Base-by-base conservation (phyloP, 352 stramenopile species). In the Pythium volutum region DNA sequence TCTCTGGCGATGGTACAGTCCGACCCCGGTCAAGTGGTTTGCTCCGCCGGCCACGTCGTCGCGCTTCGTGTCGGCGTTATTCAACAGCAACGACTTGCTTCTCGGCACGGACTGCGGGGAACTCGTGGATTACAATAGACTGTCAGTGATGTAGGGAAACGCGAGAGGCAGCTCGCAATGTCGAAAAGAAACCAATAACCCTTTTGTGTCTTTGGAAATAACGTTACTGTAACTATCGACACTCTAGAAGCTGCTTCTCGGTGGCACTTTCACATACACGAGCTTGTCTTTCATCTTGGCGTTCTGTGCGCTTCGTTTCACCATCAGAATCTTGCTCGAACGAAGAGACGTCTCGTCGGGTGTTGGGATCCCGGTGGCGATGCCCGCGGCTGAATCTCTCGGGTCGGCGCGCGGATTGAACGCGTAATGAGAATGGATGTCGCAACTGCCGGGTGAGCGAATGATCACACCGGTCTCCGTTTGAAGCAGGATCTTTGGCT, bases 1-100 rank as follows among this genome's bases (percentile, higher is more conserved):
- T 18, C 45, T 94, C 18, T 96, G 87, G 87, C 71, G 84, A 69
- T 96, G 87, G 87, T 91, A 93, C 62, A 79, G 77, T 23, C 73
- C 84, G 41, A 91, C 89, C 43, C 87, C 87, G 2, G 74, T 93
- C 22, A 74, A 73, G 62, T 91, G 81, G 76, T 93, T 96, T 59
- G 64, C 74, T 46, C 74, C 76, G 1, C 76, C 77, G 25, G 71
- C 72, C 2, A 69, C 77, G 2, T 84, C 79, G 47, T 48, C 67
- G 20, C 77, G 70, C 34, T 88, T 89, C 53, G 75, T 88, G 23
- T 91, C 81, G 22, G 72, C 82, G 41, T 79, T 80, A 56, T 93
- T 87, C 68, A 84, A 89, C 42, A 80, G 84, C 68, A 76, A 74
- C 31, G 74, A 93, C 52, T 66, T 95, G 33, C 74, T 94, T 43